Evolutionary conservation across 2,329 filamentous ascomycete species (phyloP), one percentile per base, ranked within the genome.

Genomic region (Proliferodiscus dingleyae): DNA sequence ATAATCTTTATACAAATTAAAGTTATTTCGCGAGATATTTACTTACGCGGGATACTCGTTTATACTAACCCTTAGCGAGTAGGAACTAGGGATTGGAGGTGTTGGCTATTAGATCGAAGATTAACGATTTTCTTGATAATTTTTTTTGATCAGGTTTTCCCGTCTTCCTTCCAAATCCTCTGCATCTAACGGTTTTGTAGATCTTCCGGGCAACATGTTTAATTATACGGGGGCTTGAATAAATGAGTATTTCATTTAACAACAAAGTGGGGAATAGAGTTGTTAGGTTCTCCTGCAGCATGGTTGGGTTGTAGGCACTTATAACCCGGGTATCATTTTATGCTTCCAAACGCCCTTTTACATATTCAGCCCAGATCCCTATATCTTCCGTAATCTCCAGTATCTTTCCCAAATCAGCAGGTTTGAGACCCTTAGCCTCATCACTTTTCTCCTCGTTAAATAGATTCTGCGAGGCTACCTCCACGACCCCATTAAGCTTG

Each of bases 311-410:
- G 24, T 11, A 6, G 11, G 24, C 24, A 6, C 24, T 6, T 26
- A 6, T 37, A 41, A 32, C 28, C 39, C 37, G 44, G 47, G 47
- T 50, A 50, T 51, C 45, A 36, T 32, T 37, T 37, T 37, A 21
- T 37, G 16, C 26, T 24, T 39, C 55, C 43, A 65, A 53, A 46
- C 59, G 54, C 51, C 49, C 49, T 43, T 45, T 53, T 34, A 75
- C 51, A 70, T 72, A 78, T 61, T 77, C 73, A 7, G 66, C 64
- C 72, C 73, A 78, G 21, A 76, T 62, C 0, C 71, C 70, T 33
- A 78, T 49, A 61, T 77, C 70, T 28, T 68, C 72, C 46, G 62
- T 66, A 3, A 71, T 52, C 41, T 74, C 71, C 46, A 78, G 47
- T 43, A 69, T 73, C 45, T 56, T 65, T 2, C 61, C 69, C 44